Percentiles rank a stretch among this genome's conserved stretches.
Conservation (phyloP, 345 rosid genomes). For the Heritiera littoralis region DNA sequence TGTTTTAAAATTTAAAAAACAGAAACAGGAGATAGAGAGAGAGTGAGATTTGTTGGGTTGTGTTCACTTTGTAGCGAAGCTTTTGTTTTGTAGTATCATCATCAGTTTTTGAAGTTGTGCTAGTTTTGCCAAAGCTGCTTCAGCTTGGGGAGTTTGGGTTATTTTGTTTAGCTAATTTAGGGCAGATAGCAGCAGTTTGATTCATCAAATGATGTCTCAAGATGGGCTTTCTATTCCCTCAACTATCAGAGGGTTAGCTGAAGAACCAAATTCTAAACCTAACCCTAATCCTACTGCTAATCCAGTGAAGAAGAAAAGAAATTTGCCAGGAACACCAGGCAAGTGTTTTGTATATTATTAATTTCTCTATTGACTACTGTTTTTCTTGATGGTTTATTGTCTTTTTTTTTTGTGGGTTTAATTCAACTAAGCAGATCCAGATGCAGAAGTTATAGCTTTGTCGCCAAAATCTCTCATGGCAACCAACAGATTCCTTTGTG, state of each 20-base stretch:
- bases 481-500: constrained; percentile 78
- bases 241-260: constrained; percentile 35
- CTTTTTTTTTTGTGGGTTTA: background rate
- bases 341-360: background rate
- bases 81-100: constrained; percentile 16
- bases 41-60: background rate
- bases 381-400: background rate
- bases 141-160: constrained; percentile 29
- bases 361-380: background rate
- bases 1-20: background rate
- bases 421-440: constrained; percentile 56
- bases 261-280: constrained; percentile 42
- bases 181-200: constrained; percentile 21
- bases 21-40: too few relatives aligned
- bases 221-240: constrained; percentile 52
- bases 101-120: background rate
- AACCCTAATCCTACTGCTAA: constrained; percentile 46
- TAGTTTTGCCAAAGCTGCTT: constrained; percentile 17
- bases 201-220: constrained; percentile 51
- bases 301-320: constrained; percentile 49
- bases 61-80: constrained; percentile 1
- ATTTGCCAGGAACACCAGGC: constrained; percentile 24
- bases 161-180: constrained; percentile 26
- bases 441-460: constrained; percentile 84
- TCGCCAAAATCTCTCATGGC: constrained; percentile 81